A percentile compares a stretch with the other conserved stretches of the same genome.
Evolutionary conservation across 2,329 filamentous ascomycete genomes (phyloP).

Genomic region (Sclerotinia sclerotiorum): DNA sequence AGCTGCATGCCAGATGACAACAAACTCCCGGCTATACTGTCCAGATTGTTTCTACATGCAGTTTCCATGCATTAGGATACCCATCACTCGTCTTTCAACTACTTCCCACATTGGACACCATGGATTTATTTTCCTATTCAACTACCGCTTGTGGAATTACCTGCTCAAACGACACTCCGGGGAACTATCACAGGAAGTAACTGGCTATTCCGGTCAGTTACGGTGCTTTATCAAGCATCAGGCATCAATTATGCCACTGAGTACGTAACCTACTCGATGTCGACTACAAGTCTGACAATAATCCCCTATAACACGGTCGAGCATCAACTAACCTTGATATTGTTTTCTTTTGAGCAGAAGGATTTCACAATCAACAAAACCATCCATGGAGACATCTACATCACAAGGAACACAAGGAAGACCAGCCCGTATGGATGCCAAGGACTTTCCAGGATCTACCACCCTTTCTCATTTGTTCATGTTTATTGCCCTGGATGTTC

Average conservation of each 20-base stretch:
- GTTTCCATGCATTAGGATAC: conserved; percentile 11
- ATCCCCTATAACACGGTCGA: conserved; percentile 31
- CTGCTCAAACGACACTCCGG: not conserved
- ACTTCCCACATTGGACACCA: conserved; percentile 12
- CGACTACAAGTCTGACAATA: conserved; percentile 33
- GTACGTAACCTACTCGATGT: conserved; percentile 40
- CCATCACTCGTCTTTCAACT: not conserved
- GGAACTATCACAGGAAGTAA: conserved; percentile 5
- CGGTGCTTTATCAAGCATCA: conserved; percentile 23
- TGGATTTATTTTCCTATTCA: conserved; percentile 22
- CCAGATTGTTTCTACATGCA: conserved; percentile 8
- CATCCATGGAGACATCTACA: conserved; percentile 1
- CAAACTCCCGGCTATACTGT: not conserved
- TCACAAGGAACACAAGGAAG: not conserved
- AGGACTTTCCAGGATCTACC: conserved; percentile 11
- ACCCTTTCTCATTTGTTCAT: conserved; percentile 20
- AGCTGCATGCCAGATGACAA: not conserved
- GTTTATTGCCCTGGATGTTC: conserved; percentile 13
- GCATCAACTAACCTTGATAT: conserved; percentile 37
- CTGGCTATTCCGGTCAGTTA: conserved; percentile 31
- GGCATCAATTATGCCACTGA: conserved; percentile 38
- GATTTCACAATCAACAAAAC: conserved; percentile 7
- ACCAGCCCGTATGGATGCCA: conserved; percentile 10
- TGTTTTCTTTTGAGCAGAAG: conserved; percentile 34
- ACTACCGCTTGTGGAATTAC: conserved; percentile 11